Evolutionary conservation across 2,329 filamentous ascomycete genomes (phyloP).

Genomic region (Beauveria pseudobassiana): DNA sequence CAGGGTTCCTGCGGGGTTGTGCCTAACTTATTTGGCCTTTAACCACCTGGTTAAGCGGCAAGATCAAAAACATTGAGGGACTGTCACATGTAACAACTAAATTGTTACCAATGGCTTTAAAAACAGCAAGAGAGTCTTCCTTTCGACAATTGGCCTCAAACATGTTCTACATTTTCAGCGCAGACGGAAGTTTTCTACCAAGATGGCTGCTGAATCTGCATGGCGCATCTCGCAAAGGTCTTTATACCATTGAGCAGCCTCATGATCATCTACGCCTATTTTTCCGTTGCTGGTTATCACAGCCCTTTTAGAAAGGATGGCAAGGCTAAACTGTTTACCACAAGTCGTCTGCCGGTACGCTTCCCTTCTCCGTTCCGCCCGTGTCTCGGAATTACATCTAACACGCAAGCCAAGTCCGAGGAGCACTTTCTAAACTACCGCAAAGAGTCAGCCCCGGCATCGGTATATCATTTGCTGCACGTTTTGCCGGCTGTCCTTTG

Average conservation of each 20-base stretch:
- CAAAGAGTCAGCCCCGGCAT: not conserved
- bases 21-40: not conserved
- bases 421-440: not conserved
- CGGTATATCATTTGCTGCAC: not conserved
- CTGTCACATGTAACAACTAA: not conserved
- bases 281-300: not conserved
- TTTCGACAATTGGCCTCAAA: not conserved
- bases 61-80: not conserved
- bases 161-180: not conserved
- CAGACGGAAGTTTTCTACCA: not conserved
- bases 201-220: not conserved
- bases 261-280: not conserved
- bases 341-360: not conserved
- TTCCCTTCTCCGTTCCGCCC: not conserved
- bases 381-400: not conserved
- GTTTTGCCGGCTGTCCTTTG: not conserved
- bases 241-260: not conserved
- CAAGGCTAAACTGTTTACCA: not conserved
- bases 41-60: not conserved
- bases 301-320: not conserved
- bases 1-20: not conserved
- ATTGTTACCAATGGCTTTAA: not conserved
- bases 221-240: not conserved
- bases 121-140: rapidly evolving
- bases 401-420: not conserved